Conservation (phyloP, 1,284 basidiomycete genomes). For the Xerocomus minutiporus region DNA sequence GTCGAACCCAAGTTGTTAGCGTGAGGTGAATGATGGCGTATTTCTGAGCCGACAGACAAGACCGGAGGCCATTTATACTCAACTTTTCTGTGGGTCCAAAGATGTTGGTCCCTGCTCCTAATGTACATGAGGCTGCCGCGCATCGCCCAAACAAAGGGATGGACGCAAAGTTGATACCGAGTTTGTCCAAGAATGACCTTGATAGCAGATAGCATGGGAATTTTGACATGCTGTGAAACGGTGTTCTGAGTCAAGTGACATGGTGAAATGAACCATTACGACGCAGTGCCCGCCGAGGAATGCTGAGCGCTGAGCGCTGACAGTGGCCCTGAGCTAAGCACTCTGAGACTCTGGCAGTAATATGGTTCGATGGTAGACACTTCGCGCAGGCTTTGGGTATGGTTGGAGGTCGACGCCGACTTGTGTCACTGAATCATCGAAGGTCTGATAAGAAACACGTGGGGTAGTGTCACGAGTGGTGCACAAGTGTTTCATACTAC, state of each 20-base stretch:
- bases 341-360: no score
- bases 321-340: no score
- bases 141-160: conserved; percentile 20
- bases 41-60: neutral
- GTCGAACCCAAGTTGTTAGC: neutral
- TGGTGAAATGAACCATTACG: no score
- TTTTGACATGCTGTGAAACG: neutral
- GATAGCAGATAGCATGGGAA: conserved; percentile 13
- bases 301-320: no score
- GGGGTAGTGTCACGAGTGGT: no score
- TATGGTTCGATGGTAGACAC: no score
- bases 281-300: neutral
- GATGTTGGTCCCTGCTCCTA: neutral
- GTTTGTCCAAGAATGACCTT: conserved; percentile 15
- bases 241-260: neutral
- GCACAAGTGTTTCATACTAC: no score
- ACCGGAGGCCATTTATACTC: conserved; percentile 10
- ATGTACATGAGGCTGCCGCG: conserved; percentile 6
- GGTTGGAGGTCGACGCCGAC: no score
- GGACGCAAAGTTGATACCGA: conserved; percentile 21
- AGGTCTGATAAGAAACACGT: no score
- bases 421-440: no score
- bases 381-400: no score
- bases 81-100: conserved; percentile 18
- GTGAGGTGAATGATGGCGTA: neutral